A percentile compares a stretch with the other conserved stretches of the same genome.
Conservation (phyloP, 345 rosid species). For the Aethionema arabicum region DNA sequence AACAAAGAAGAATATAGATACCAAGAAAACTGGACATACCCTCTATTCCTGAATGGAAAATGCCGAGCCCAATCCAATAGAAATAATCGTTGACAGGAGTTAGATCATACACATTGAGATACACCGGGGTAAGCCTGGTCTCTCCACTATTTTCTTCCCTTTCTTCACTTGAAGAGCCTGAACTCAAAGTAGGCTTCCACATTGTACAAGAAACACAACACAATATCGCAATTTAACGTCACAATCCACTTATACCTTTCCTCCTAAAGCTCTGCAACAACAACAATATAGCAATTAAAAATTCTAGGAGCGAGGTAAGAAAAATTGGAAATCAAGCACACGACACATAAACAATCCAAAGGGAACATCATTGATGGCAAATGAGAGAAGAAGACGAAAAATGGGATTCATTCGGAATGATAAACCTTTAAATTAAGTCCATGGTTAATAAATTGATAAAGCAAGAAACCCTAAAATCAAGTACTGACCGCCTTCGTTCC, state of each 20-base stretch:
- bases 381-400: not conserved
- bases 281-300: not conserved
- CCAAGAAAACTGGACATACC: slow-evolving; percentile 40
- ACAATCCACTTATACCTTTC: slow-evolving; percentile 21
- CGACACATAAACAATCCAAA: slow-evolving; percentile 10
- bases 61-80: slow-evolving; percentile 88
- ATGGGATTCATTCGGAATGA: not conserved
- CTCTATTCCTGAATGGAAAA: slow-evolving; percentile 93
- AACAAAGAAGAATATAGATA: too few species aligned
- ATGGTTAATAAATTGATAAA: too few species aligned
- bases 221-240: not conserved
- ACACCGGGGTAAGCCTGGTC: slow-evolving; percentile 42
- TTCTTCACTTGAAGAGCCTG: slow-evolving; percentile 50
- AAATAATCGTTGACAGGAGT: slow-evolving; percentile 84
- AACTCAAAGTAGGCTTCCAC: slow-evolving; percentile 71
- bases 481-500: too few species aligned
- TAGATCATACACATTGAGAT: slow-evolving; percentile 92
- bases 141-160: slow-evolving; percentile 50
- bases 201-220: slow-evolving; percentile 37
- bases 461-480: too few species aligned
- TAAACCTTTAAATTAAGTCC: not conserved
- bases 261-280: slow-evolving; percentile 28
- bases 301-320: slow-evolving; percentile 2
- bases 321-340: not conserved
- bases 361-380: not conserved